A percentile compares a stretch with the other conserved stretches of the same genome.
Conservation (phyloP, 441 rosid genomes). For the Populus tomentosa region DNA sequence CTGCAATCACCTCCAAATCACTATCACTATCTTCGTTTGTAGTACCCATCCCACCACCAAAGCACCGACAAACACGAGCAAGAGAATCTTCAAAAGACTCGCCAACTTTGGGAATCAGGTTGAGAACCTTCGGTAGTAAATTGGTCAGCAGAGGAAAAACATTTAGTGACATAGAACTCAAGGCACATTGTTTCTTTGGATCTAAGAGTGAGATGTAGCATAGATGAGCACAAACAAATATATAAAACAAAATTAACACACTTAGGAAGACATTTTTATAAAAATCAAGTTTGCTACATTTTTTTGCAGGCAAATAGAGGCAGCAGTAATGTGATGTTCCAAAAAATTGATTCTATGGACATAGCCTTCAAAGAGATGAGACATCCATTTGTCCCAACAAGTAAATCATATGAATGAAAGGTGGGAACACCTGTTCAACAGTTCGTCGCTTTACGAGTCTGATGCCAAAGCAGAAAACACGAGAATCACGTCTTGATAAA, state of each 20-base stretch:
- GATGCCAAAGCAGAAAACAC: slow-evolving; percentile 70
- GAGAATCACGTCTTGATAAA: slow-evolving; percentile 58
- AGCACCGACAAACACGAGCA: slow-evolving; percentile 71
- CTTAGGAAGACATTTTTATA: not conserved
- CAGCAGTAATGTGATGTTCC: not conserved
- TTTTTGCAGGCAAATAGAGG: not conserved
- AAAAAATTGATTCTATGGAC: not conserved
- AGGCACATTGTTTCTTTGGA: not conserved
- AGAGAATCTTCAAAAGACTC: slow-evolving; percentile 66
- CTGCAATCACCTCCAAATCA: slow-evolving; percentile 87
- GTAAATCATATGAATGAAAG: not conserved
- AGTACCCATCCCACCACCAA: slow-evolving; percentile 66
- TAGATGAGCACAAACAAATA: not conserved
- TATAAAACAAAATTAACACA: not conserved
- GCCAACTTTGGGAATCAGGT: slow-evolving; percentile 72
- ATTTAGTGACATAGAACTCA: not conserved
- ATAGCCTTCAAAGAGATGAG: not conserved
- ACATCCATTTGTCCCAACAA: not conserved
- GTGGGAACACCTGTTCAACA: slow-evolving; percentile 54
- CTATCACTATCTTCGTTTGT: slow-evolving; percentile 78
- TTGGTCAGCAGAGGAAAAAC: not conserved
- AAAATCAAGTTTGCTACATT: not conserved
- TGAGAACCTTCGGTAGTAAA: slow-evolving; percentile 40
- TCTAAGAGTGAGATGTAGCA: not conserved
- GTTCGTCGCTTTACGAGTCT: slow-evolving; percentile 67